Evolutionary conservation across 2,329 filamentous ascomycete genomes (phyloP), one percentile per base, ranked within the genome.

Genomic region (Chaetomiaceae sp.): DNA sequence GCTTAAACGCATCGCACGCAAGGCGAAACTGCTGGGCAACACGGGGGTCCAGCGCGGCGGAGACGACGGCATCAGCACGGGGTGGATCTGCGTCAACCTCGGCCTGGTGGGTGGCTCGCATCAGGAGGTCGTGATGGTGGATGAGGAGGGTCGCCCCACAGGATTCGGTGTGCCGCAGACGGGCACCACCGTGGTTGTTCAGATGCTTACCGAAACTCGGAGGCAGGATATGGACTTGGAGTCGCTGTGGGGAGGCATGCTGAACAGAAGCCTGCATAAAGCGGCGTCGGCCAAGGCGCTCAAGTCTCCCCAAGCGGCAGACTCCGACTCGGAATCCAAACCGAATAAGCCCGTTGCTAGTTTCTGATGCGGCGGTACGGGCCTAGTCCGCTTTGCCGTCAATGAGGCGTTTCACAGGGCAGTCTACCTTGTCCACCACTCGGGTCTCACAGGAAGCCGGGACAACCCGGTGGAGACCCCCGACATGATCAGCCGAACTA

Each of bases 61-160:
- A 1, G 91, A 96, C 60, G 89, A 96, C 63, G 92, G 91, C 2
- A 87, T 96, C 46, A 85, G 86, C 12, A 96, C 92, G 1, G 91
- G 90, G 9, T 99, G 93, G 93, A 86, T 99, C 17, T 99, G 93
- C 68, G 87, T 97, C 54, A 95, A 96, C 65, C 79, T 93, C 9
- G 89, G 88, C 4, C 80, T 79, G 14, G 76, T 89, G 1, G 80
- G 85, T 38, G 77, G 79, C 19, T 73, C 76, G n/a, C 62, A 65
- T 14, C 63, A 65, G 8, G 75, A 80, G 55, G 64, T 69, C 13
- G 65, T 69, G 10, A 68, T 72, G 21, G 64, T 76, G 33, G 73
- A 76, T 17, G 70, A 72, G 14, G 68, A 70, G 12, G 75, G 81
- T 13, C 74, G 78, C 8, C 82, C 91, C 51, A 83, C 89, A 30